Base-by-base conservation (phyloP, 768 basidiomycete species). In the Strobilomyces confusus region DNA sequence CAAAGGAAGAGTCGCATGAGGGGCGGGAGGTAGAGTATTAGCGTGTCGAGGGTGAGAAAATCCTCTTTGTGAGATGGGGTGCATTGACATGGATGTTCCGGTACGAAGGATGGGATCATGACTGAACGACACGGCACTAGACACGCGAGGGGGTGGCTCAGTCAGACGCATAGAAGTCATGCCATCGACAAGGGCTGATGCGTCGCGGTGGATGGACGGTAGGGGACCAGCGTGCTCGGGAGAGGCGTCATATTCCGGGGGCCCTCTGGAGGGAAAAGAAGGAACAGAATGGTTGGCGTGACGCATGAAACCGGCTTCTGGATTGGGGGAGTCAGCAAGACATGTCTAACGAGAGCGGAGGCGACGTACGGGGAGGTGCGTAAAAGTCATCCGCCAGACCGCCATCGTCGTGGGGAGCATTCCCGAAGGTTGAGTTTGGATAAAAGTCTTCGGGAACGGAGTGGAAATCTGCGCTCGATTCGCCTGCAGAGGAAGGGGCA, bases 61-160 rank as follows among this genome's bases (percentile, higher is more conserved):
- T 45, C 61, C 62, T 56, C 60, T 66, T 51, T 63, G 58, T 20
- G 62, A 48, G 37, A 66, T 61, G 51, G 69, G 65, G 46, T 73
- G 75, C 60, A 73, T 67, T 15, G 83, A 81, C 76, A 83, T 78
- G 30, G 84, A 80, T 19, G 83, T 84, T 17, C 77, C 77, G 5
- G 78, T 75, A 26, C 83, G 77, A 51, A 77, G 75, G 14, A 83
- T 67, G 42, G 80, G 78, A 56, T 85, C 83, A 33, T 62, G 44
- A 33, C 56, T 45, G 54, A 52, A 63, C 34, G 64, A 60, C 63
- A 63, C 60, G 33, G 63, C 59, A 42, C 67, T 68, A 20, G 69
- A 55, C 43, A 67, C 66, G 19, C 64, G 66, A 26, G 71, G 62
- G 22, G 58, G 57, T 22, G 73, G 71, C 41, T 82, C 81, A 48